Evolutionary conservation across 2,329 filamentous ascomycete species (phyloP).

Genomic region (Paradendryphiella salina): DNA sequence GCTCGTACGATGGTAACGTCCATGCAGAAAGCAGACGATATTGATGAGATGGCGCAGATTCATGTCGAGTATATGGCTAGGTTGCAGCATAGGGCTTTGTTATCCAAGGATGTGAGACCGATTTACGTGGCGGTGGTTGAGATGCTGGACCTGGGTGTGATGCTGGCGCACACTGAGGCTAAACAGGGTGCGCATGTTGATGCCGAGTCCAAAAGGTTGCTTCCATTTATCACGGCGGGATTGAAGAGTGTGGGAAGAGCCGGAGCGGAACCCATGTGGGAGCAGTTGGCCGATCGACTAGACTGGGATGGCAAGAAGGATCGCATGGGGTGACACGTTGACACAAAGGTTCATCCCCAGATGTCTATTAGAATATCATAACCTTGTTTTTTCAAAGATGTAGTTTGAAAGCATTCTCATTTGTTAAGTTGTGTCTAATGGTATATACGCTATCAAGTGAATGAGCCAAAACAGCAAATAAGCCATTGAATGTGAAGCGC

Average conservation of each 20-base stretch:
- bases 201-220: conserved; percentile 64
- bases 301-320: conserved; percentile 48
- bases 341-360: too few relatives aligned
- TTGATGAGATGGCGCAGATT: conserved; percentile 77
- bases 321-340: background rate
- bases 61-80: conserved; percentile 67
- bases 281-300: conserved; percentile 78
- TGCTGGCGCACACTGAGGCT: conserved; percentile 64
- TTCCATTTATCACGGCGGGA: conserved; percentile 72
- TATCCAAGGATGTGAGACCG: conserved; percentile 68
- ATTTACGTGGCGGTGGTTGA: conserved; percentile 75
- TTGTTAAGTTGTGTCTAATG: conserved; percentile 7
- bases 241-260: conserved; percentile 75
- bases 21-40: conserved; percentile 66
- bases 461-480: background rate
- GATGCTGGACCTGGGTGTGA: conserved; percentile 73
- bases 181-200: conserved; percentile 52
- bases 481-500: background rate
- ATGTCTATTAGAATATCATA: too few relatives aligned
- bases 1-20: conserved; percentile 59
- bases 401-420: background rate
- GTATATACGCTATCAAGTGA: conserved; percentile 6
- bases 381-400: too few relatives aligned
- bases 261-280: conserved; percentile 73
- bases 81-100: conserved; percentile 69